Conservation (phyloP, 2,329 filamentous ascomycete species). For the Purpureocillium takamizusanense region DNA sequence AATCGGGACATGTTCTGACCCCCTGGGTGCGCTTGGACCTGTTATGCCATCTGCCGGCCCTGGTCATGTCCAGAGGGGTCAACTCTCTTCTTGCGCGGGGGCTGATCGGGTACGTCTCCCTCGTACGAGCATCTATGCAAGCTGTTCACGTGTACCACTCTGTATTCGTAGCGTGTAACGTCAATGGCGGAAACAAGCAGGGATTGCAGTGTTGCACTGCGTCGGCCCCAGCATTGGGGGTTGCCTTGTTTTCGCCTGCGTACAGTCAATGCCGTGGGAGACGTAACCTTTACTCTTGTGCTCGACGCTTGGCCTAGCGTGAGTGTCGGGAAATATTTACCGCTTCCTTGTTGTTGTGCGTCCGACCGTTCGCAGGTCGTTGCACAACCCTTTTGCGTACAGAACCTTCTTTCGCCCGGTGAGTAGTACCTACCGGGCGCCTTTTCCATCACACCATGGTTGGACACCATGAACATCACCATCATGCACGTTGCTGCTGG, state of each 20-base stretch:
- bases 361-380: not conserved
- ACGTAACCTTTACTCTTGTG: constrained; percentile 24
- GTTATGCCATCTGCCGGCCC: constrained; percentile 15
- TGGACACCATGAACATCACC: too few relatives aligned
- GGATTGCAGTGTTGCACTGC: too few relatives aligned
- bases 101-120: constrained; percentile 20
- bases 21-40: constrained; percentile 32
- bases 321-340: constrained; percentile 1
- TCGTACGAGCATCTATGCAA: not conserved
- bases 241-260: constrained; percentile 26
- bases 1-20: constrained; percentile 33
- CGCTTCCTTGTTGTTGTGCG: not conserved
- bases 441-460: too few relatives aligned
- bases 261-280: constrained; percentile 27
- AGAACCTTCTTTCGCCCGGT: not conserved
- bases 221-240: constrained; percentile 26
- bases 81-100: constrained; percentile 30
- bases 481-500: too few relatives aligned
- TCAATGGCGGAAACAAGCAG: too few relatives aligned
- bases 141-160: not conserved
- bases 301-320: constrained; percentile 23
- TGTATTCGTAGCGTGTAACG: constrained; percentile 15
- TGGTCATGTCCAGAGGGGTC: constrained; percentile 24
- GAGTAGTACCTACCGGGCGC: too few relatives aligned
- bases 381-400: not conserved